Evolutionary conservation across 345 rosid species (phyloP), one percentile per base, ranked within the genome.

Genomic region (Eucalyptus lansdowneana): DNA sequence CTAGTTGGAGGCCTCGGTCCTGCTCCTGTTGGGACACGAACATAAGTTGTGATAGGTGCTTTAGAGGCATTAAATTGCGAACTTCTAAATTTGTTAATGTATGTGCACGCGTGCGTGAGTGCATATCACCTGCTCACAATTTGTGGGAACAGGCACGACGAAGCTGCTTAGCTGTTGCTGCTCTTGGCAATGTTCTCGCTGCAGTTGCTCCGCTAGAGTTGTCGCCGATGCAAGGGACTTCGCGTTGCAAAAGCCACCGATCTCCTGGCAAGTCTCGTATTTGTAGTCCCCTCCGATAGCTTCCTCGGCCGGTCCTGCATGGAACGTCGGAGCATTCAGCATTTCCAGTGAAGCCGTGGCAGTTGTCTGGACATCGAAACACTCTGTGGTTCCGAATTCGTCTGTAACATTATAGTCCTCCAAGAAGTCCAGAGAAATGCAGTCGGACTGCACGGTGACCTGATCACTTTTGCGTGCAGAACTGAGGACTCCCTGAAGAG

Each of bases 1-100:
- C 94, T 89, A 95, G 88, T 89, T 94, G 95, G 50, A 95, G 96
- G 27, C 96, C 97, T 50, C 96, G 93, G 86, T 94, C 96, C 88
- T 94, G 95, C 60, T 95, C 96, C 96, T 95, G 90, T n/a, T 50
- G n/a, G 67, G 86, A 80, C 40, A 50, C 29, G 40, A 53, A 27
- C 89, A 44, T 37, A 19, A 72, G 27, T 72, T 19, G 45, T 17
- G 13, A 69, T 34, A 34, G 80, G 44, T 34, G 24, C 5, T 69
- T 69, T 31, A 34, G 80, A 69, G 25, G 80, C 44, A 9, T 34
- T 34, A 69, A 34, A 69, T 69, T 16, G 44, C 7, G 25, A 65
- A 65, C 76, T 65, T 65, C 10, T 65, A 8, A 65, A 65, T 65
- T 7, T 65, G 37, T 15, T 65, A 6, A n/a, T n/a, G 37, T 8